Conservation (phyloP, 768 basidiomycete species). For the Suillus occidentalis region DNA sequence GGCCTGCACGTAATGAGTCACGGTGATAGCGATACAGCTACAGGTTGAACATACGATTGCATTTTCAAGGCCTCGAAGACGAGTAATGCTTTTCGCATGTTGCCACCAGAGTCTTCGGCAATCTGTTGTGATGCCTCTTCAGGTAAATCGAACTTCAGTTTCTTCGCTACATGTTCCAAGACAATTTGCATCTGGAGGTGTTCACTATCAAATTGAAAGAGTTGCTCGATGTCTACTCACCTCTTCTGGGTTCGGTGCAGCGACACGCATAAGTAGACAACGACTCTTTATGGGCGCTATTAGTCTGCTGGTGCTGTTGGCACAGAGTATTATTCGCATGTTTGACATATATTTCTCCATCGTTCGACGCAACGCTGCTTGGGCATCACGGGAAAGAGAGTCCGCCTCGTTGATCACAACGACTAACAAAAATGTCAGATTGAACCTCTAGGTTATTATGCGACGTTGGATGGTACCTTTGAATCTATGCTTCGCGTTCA, state of each 20-base stretch:
- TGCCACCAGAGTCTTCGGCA: conserved; percentile 79
- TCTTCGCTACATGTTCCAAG: conserved; percentile 74
- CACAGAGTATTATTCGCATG: conserved; percentile 94
- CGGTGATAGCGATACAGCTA: not conserved
- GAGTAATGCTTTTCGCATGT: conserved; percentile 91
- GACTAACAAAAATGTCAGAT: conserved; percentile 46
- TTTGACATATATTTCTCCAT: conserved; percentile 99
- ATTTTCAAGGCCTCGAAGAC: conserved; percentile 95
- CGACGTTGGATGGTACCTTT: conserved; percentile 62
- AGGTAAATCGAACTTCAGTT: conserved; percentile 81
- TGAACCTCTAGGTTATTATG: conserved; percentile 6
- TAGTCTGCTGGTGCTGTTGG: conserved; percentile 91
- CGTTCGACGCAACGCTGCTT: conserved; percentile 93
- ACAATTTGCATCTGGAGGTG: conserved; percentile 72
- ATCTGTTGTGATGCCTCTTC: conserved; percentile 74
- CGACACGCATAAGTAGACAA: conserved; percentile 90
- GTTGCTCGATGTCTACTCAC: conserved; percentile 39
- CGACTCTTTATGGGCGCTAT: conserved; percentile 97
- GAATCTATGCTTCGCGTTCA: conserved; percentile 93
- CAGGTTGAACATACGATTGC: conserved; percentile 72
- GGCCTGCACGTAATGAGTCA: conserved; percentile 45
- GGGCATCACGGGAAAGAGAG: conserved; percentile 90
- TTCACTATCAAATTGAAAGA: conserved; percentile 6
- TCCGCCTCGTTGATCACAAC: conserved; percentile 99
- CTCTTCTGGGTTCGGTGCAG: conserved; percentile 79